Evolutionary conservation across 2,329 filamentous ascomycete genomes (phyloP), one percentile per base, ranked within the genome.

Genomic region (Hymenoscyphus fructigenus): DNA sequence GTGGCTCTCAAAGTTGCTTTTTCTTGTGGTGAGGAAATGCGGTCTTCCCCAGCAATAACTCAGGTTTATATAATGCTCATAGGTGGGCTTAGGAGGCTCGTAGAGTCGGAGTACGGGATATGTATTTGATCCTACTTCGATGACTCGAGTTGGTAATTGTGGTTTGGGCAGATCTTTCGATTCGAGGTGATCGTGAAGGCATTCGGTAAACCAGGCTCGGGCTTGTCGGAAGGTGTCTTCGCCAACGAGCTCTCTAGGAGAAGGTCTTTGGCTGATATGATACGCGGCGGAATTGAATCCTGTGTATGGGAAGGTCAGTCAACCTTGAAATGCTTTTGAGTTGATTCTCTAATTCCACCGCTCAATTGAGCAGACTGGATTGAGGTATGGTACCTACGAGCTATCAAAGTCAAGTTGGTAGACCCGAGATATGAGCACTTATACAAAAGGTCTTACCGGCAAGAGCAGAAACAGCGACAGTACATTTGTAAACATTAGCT

Each of bases 201-300:
- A 66, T 50, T 60, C 56, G 9, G 38, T 29, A 3, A 63, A 47
- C 64, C 60, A 66, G 10, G 9, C n/a, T 10, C 41, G 44, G 7
- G 41, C 55, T 41, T 57, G 29, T 26, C 57, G 20, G 26, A 57
- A 60, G 15, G 61, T 66, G n/a, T 57, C 5, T n/a, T 50, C 28
- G 38, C 32, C 34, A 1, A 36, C 44, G 10, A 66, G 64, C 20
- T 63, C 60, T 15, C 2, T 17, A n/a, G 29, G 17, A 32, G 26
- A 23, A 17, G 64, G 64, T 50, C 61, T 44, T 34, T 66, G 64
- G 28, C 57, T 63, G 17, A 66, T 63, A 23, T 60, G 41, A n/a
- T 29, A 60, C 5, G 64, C 53, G 2, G 64, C 57, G 23, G 64
- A 41, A 29, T 66, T 44, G 36, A 23, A 3, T 5, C 50, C 64